A percentile compares a stretch with the other conserved stretches of the same genome.
These are phyloP conservation scores for Hypoxylon sp. DNA, from an alignment of 2,329 filamentous ascomycete genomes.

Conservation along the genomic window DNA sequence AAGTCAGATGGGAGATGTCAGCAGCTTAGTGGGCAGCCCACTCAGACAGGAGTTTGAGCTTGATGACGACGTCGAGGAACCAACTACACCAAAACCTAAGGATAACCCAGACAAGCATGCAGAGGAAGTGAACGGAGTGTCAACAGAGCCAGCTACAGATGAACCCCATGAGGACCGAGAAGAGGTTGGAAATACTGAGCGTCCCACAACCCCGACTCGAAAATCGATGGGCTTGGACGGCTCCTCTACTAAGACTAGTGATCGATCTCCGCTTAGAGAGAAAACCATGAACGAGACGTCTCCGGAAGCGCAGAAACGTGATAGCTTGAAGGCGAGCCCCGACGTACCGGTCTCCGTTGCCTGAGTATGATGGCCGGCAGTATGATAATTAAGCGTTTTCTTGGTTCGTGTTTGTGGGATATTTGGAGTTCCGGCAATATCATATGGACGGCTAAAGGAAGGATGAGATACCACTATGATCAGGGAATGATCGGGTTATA, in stretches of 20 bases:
- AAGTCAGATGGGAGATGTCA: conserved; percentile 73
- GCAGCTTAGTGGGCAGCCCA: conserved; percentile 63
- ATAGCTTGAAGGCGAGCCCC: conserved; percentile 32
- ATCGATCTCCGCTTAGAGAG: conserved; percentile 37
- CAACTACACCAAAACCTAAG: conserved; percentile 48
- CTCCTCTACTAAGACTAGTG: conserved; percentile 29
- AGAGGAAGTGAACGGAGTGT: conserved; percentile 11
- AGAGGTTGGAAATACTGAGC: conserved; percentile 10
- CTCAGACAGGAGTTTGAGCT: conserved; percentile 64
- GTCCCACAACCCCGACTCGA: conserved; percentile 24
- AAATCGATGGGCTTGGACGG: conserved; percentile 18
- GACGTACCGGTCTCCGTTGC: conserved; percentile 45
- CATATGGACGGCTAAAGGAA: conserved; percentile 39
- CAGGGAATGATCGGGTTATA: conserved; percentile 45
- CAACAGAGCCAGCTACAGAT: conserved; percentile 9
- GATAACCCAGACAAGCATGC: conserved; percentile 25
- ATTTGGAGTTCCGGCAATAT: conserved; percentile 45
- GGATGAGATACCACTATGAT: conserved; percentile 49
- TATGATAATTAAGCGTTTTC: conserved; percentile 25
- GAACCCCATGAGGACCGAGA: neutral
- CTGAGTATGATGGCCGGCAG: conserved; percentile 22
- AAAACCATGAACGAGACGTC: conserved; percentile 22
- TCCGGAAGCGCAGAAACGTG: conserved; percentile 34
- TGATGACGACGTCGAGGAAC: conserved; percentile 44
- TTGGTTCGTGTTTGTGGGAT: conserved; percentile 46